A percentile compares a stretch with the other conserved stretches of the same genome.
Evolutionary conservation across 148 eudicot genomes (phyloP).

Genomic region (Vaccinium vitisidaea): DNA sequence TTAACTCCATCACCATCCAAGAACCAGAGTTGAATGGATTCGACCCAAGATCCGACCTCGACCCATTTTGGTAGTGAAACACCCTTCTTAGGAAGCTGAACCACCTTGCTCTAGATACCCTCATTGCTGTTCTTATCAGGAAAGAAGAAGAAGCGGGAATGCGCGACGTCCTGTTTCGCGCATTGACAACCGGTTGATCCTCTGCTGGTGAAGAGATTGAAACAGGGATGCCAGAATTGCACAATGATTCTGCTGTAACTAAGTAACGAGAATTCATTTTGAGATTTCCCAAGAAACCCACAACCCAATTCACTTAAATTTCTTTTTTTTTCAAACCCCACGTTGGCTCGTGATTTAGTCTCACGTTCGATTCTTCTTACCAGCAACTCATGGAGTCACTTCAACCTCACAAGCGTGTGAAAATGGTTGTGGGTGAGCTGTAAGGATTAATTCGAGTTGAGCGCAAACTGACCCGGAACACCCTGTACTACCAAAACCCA

Average conservation of each 20-base stretch:
- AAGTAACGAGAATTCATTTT: constrained; percentile 34
- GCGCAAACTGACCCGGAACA: no score
- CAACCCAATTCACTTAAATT: neutral
- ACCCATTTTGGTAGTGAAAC: constrained; percentile 83
- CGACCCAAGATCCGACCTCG: constrained; percentile 57
- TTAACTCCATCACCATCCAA: constrained; percentile 68
- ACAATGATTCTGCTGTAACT: constrained; percentile 27
- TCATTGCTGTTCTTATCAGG: constrained; percentile 61
- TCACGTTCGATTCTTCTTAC: no score
- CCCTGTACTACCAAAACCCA: neutral
- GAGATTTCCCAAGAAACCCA: neutral
- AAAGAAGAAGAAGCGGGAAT: constrained; percentile 39
- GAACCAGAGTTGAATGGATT: constrained; percentile 69
- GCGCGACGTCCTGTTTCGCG: constrained; percentile 21
- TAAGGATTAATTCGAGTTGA: no score
- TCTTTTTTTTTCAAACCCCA: no score
- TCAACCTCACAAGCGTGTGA: no score
- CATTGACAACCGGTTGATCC: constrained; percentile 12
- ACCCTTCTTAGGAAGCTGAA: constrained; percentile 75
- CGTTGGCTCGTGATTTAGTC: no score
- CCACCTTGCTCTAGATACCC: constrained; percentile 77
- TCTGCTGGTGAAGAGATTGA: constrained; percentile 27
- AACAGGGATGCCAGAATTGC: constrained; percentile 26
- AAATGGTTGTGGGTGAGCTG: no score
- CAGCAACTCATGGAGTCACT: no score